Conservation (phyloP, 495 filamentous ascomycete genomes). For the Annulohypoxylon nitens region DNA sequence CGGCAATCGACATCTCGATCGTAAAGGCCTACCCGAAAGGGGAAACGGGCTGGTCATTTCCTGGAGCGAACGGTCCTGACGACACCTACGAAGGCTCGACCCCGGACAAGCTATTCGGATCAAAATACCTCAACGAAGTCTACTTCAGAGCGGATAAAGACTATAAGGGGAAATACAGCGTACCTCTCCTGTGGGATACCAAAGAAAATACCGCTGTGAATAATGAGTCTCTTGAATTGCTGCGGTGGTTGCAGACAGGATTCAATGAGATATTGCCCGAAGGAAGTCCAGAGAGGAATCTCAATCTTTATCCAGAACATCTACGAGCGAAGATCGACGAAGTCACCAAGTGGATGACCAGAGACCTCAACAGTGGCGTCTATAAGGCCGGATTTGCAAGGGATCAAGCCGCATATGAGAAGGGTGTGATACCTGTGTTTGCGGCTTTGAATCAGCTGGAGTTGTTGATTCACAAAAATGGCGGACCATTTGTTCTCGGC, state of each 20-base stretch:
- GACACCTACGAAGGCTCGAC: conserved; percentile 68
- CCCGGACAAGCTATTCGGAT: conserved; percentile 72
- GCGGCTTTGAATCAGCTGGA: conserved; percentile 73
- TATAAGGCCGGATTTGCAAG: conserved; percentile 78
- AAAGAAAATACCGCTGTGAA: conserved; percentile 79
- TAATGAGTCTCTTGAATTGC: conserved; percentile 89
- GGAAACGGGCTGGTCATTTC: conserved; percentile 79
- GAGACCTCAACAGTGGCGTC: conserved; percentile 76
- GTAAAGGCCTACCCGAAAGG: conserved; percentile 54
- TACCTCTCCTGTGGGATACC: conserved; percentile 84
- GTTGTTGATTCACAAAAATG: conserved; percentile 63
- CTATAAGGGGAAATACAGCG: conserved; percentile 82
- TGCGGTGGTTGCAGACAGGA: conserved; percentile 73
- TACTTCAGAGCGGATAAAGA: conserved; percentile 77
- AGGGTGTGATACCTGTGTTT: conserved; percentile 71
- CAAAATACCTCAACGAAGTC: conserved; percentile 71
- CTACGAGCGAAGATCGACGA: conserved; percentile 70
- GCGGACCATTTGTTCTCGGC: conserved; percentile 74
- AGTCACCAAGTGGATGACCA: conserved; percentile 74
- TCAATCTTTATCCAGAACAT: conserved; percentile 68
- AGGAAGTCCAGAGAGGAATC: conserved; percentile 56
- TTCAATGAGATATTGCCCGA: conserved; percentile 79
- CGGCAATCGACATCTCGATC: conserved; percentile 73
- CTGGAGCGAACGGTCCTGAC: conserved; percentile 59
- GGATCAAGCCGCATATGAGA: conserved; percentile 74